A percentile compares a stretch with the other conserved stretches of the same genome.
phyloP scores from a whole-genome alignment of 176 grass and related monocot genomes.

The Dendrocalamus sinicus region DNA sequence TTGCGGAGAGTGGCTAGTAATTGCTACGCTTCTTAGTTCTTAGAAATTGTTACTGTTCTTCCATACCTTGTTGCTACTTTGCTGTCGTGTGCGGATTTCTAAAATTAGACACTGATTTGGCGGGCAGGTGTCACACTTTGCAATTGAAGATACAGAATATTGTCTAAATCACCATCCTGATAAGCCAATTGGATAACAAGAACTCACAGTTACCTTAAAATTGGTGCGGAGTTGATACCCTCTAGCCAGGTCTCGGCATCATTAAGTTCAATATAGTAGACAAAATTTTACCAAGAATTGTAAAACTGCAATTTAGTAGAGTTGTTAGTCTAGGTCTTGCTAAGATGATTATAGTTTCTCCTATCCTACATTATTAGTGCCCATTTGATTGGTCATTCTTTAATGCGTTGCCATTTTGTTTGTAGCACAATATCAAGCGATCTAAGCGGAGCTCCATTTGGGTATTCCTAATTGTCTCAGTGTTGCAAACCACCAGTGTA shows the following conservation, averaged over 20 bases:
- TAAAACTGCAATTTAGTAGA: neutral
- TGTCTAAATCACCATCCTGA: neutral
- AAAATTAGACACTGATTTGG: neutral
- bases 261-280: neutral
- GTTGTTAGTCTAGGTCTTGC: neutral
- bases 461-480: slow-evolving; percentile 52
- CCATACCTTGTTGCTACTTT: neutral
- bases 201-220: neutral
- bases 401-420: neutral
- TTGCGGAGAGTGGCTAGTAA: neutral
- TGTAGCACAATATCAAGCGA: slow-evolving; percentile 93
- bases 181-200: neutral
- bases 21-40: neutral
- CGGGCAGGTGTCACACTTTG: neutral
- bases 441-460: slow-evolving; percentile 82
- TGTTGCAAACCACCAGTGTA: neutral
- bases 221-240: neutral
- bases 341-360: neutral
- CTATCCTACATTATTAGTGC: neutral
- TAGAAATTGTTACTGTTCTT: neutral
- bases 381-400: neutral
- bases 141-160: neutral
- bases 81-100: neutral
- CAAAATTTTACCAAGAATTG: neutral
- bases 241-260: neutral